Evolutionary conservation across 345 rosid species (phyloP).

Genomic region (Hibiscus trionum): DNA sequence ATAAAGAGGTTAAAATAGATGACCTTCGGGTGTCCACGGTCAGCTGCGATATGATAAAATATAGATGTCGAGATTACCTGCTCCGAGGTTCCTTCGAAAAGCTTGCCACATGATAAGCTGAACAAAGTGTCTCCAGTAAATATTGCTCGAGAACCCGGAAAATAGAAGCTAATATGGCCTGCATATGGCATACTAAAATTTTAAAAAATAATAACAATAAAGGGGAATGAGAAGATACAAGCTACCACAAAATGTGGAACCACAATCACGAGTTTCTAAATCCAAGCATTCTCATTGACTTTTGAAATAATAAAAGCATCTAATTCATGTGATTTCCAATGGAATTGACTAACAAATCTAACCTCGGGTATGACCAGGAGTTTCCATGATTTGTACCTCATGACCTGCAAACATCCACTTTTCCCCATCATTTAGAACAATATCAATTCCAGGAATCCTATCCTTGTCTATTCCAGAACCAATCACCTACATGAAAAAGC

Average conservation of each 20-base stretch:
- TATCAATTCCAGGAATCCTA: slow-evolving; percentile 89
- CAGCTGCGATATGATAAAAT: background rate
- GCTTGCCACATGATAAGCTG: slow-evolving; percentile 96
- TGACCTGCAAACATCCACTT: slow-evolving; percentile 99
- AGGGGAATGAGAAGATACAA: slow-evolving; percentile 3
- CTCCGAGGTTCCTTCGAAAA: slow-evolving; percentile 84
- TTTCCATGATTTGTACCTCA: slow-evolving; percentile 73
- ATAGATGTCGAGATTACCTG: slow-evolving; percentile 38
- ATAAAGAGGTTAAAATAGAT: no score
- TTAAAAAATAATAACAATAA: background rate
- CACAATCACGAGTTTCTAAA: background rate
- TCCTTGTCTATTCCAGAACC: slow-evolving; percentile 73
- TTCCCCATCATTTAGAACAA: slow-evolving; percentile 72
- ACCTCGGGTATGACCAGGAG: slow-evolving; percentile 99
- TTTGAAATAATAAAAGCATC: background rate
- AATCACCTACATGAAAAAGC: slow-evolving; percentile 61
- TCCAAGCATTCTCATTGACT: background rate
- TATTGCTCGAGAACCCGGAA: slow-evolving; percentile 76
- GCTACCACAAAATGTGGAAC: background rate
- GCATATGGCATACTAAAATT: slow-evolving; percentile 11
- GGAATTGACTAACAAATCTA: slow-evolving; percentile 6
- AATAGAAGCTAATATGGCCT: slow-evolving; percentile 97
- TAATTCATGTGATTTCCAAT: slow-evolving; percentile 7
- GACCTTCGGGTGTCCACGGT: background rate
- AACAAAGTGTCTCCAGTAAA: slow-evolving; percentile 89